Evolutionary conservation across 2,329 filamentous ascomycete species (phyloP).

Genomic region (Trichoderma arundinaceum): DNA sequence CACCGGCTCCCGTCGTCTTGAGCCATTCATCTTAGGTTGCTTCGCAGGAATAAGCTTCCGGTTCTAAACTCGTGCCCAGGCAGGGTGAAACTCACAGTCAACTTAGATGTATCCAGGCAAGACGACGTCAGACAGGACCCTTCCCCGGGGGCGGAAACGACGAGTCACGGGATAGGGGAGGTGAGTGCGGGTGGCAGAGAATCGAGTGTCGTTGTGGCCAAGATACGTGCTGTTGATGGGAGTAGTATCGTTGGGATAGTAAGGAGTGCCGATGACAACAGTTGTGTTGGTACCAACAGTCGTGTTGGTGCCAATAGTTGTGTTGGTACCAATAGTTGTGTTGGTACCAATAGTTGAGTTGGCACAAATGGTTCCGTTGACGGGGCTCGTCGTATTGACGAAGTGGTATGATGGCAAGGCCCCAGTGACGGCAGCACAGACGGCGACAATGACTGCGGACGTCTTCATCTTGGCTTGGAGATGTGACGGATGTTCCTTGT

Average conservation of each 20-base stretch:
- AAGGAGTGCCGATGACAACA: background rate
- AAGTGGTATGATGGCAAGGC: conserved; percentile 10
- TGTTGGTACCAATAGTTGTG: background rate
- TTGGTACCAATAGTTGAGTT: background rate
- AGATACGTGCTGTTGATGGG: conserved; percentile 13
- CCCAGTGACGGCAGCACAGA: conserved; percentile 15
- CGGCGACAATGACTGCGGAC: conserved; percentile 22
- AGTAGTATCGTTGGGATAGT: background rate
- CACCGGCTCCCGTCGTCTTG: conserved; percentile 1
- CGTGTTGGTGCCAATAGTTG: background rate
- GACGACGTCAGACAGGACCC: background rate
- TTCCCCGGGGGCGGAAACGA: conserved; percentile 23
- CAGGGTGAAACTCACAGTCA: background rate
- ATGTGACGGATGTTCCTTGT: conserved; percentile 7
- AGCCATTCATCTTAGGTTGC: background rate
- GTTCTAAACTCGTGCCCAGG: background rate
- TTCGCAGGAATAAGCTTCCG: background rate
- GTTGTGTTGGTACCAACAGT: background rate
- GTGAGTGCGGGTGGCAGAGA: background rate
- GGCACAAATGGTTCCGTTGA: conserved; percentile 1
- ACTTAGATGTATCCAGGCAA: background rate
- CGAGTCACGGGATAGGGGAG: background rate
- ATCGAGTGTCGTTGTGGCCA: conserved; percentile 9
- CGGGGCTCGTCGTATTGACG: conserved; percentile 6
- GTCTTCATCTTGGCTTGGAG: conserved; percentile 29